These are phyloP conservation scores for Diaporthe longicolla DNA, from an alignment of 2,329 filamentous ascomycete genomes.

Conservation along the genomic window DNA sequence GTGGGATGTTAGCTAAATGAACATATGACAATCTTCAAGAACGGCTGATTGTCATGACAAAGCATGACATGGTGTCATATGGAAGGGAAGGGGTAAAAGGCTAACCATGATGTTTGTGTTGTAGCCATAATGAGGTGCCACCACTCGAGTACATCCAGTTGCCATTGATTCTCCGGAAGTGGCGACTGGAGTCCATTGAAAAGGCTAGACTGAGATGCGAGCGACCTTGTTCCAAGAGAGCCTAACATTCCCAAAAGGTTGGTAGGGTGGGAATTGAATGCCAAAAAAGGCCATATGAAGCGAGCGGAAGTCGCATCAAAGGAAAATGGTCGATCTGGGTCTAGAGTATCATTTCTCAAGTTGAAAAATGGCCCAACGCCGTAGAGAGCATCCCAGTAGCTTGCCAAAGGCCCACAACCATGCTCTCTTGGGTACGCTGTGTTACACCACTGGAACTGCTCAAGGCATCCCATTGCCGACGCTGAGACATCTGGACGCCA, in stretches of 20 bases:
- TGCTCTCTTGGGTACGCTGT: background rate
- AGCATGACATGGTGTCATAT: no score
- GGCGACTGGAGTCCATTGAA: background rate
- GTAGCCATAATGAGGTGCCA: constrained; percentile 21
- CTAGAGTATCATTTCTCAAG: background rate
- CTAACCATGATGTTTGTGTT: constrained; percentile 26
- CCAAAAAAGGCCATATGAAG: background rate
- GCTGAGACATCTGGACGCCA: constrained; percentile 35
- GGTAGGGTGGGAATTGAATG: background rate
- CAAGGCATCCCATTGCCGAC: constrained; percentile 38
- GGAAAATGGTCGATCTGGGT: background rate
- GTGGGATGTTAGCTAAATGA: background rate
- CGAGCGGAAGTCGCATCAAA: background rate
- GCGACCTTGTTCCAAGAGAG: background rate
- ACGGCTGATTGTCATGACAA: background rate
- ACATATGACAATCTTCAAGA: fast-evolving
- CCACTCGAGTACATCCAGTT: constrained; percentile 43
- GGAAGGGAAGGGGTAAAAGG: fast-evolving
- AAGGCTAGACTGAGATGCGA: background rate
- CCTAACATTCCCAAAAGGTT: fast-evolving
- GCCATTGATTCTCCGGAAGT: constrained; percentile 43
- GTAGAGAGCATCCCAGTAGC: background rate
- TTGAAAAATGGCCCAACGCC: background rate
- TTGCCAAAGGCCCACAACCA: constrained; percentile 22
- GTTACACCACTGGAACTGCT: constrained; percentile 38